Percentiles rank a stretch among this genome's conserved stretches.
These are phyloP conservation scores for Fusarium sp. DNA, from an alignment of 2,329 filamentous ascomycete species.

Conservation along the genomic window DNA sequence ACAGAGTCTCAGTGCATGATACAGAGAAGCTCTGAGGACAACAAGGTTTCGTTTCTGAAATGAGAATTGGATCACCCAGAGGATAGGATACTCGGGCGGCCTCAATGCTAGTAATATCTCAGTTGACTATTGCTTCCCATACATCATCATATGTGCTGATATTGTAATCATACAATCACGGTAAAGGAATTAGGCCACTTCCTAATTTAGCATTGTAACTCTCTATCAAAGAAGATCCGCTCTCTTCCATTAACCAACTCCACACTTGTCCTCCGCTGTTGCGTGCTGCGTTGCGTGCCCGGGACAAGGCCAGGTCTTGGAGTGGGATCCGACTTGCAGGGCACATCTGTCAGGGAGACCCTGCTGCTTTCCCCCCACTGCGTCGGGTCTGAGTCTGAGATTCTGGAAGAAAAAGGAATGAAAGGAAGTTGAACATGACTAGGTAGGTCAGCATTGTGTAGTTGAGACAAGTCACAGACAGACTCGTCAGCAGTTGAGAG, in stretches of 20 bases:
- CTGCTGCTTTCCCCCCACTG: conserved; percentile 7
- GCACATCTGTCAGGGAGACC: background rate
- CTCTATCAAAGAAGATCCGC: conserved; percentile 12
- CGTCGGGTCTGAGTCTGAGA: conserved; percentile 2
- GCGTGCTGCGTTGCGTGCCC: conserved; percentile 30
- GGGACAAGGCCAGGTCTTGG: background rate
- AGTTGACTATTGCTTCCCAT: background rate
- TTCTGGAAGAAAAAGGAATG: background rate
- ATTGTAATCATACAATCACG: background rate
- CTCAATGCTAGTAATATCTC: conserved; percentile 6
- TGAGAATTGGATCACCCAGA: background rate
- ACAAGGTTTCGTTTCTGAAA: background rate
- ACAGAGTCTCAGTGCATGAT: background rate
- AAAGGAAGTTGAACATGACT: background rate
- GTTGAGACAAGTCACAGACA: background rate
- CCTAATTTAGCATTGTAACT: conserved; percentile 6
- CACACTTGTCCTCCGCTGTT: conserved; percentile 19
- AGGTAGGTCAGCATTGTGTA: background rate
- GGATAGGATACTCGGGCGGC: background rate
- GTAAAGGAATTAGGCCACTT: background rate
- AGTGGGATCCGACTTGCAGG: conserved; percentile 11
- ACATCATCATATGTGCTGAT: background rate
- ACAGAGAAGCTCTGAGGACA: background rate
- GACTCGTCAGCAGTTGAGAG: background rate
- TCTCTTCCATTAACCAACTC: conserved; percentile 5